phyloP scores from a whole-genome alignment of 2,329 filamentous ascomycete genomes.

The Anthostomella pinea region DNA sequence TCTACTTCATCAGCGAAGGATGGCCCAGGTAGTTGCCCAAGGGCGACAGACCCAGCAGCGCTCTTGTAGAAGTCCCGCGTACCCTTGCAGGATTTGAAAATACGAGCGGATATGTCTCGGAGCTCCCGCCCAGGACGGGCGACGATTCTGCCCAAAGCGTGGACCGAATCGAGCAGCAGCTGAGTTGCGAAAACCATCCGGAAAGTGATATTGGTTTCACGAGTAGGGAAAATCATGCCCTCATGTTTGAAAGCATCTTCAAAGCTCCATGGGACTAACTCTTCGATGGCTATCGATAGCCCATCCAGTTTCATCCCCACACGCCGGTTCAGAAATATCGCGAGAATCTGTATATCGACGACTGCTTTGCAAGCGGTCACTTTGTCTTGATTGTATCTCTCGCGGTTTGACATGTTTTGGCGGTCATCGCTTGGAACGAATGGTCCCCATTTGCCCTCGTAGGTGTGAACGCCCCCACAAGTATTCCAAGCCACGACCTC shows the following conservation, averaged over 20 bases:
- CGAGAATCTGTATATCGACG: background rate
- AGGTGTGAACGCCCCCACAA: background rate
- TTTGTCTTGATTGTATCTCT: constrained; percentile 5
- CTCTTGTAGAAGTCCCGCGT: constrained; percentile 3
- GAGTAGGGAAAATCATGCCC: background rate
- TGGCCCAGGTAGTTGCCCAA: background rate
- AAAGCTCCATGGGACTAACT: background rate
- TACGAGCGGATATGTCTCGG: background rate
- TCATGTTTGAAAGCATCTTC: background rate
- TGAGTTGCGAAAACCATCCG: constrained; percentile 2
- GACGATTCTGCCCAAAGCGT: constrained; percentile 3
- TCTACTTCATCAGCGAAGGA: too few species aligned
- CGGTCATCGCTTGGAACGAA: constrained; percentile 6
- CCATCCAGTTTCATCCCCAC: too few species aligned
- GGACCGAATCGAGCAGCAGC: constrained; percentile 2
- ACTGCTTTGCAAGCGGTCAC: background rate
- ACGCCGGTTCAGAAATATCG: background rate
- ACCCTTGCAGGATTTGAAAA: constrained; percentile 2
- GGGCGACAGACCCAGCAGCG: background rate
- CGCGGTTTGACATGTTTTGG: constrained; percentile 1
- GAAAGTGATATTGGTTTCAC: background rate
- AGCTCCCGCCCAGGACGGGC: constrained; percentile 2
- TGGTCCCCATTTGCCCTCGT: constrained; percentile 1
- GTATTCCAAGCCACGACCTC: background rate
- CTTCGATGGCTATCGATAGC: constrained; percentile 2